Conservation (phyloP, 2,329 filamentous ascomycete genomes). For the Elsinoe necatrix region DNA sequence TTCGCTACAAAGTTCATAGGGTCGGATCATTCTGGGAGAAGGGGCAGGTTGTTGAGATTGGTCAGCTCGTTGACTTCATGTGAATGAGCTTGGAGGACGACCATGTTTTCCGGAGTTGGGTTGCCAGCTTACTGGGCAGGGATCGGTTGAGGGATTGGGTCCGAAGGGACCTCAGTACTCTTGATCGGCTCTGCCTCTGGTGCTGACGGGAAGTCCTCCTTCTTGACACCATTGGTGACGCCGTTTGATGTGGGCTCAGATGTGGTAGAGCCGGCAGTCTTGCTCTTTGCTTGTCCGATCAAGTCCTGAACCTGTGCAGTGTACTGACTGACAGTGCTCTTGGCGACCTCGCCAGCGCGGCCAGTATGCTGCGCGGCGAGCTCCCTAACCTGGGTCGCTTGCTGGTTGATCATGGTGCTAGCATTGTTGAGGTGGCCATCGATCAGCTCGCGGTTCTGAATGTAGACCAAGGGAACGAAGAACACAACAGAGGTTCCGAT, state of each 20-base stretch:
- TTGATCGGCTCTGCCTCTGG: conserved; percentile 15
- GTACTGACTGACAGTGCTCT: conserved; percentile 53
- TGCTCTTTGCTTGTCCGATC: conserved; percentile 35
- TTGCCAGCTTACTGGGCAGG: conserved; percentile 2
- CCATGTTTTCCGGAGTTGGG: not conserved
- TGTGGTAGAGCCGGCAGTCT: conserved; percentile 29
- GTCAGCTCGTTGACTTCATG: not conserved
- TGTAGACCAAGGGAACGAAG: conserved; percentile 54
- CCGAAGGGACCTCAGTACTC: not conserved
- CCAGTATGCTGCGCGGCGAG: conserved; percentile 52
- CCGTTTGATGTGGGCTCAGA: conserved; percentile 18
- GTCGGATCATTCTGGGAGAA: not conserved
- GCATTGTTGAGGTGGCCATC: conserved; percentile 51
- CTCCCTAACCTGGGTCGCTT: conserved; percentile 52
- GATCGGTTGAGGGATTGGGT: conserved; percentile 3
- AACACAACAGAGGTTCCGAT: conserved; percentile 49
- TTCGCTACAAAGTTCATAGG: not conserved
- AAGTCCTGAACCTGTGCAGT: conserved; percentile 52
- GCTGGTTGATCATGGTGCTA: conserved; percentile 46
- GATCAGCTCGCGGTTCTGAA: conserved; percentile 57
- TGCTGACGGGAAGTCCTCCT: conserved; percentile 21
- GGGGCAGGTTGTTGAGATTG: not conserved
- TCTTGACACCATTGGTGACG: conserved; percentile 17
- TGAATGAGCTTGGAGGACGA: no score
- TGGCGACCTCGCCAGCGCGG: conserved; percentile 49